Conservation (phyloP, 108 stramenopile species). For the Parietichytrium sp. region DNA sequence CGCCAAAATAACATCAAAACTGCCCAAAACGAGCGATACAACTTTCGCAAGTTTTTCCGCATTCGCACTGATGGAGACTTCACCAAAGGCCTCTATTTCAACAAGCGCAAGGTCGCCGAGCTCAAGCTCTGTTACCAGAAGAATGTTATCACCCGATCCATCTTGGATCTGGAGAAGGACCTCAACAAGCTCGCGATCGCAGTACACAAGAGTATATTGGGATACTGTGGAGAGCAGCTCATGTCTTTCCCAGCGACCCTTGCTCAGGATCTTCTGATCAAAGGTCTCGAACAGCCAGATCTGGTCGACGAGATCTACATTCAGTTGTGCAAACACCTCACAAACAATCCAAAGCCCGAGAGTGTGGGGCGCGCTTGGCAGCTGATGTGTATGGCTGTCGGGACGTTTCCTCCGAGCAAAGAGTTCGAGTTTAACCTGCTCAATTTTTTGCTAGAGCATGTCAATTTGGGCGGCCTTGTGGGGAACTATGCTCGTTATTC, state of each 20-base stretch:
- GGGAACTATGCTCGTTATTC: slow-evolving; percentile 64
- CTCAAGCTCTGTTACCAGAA: slow-evolving; percentile 62
- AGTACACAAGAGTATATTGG: slow-evolving; percentile 65
- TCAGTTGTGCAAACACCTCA: slow-evolving; percentile 66
- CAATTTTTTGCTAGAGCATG: slow-evolving; percentile 64
- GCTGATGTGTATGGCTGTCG: slow-evolving; percentile 70
- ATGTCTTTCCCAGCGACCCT: slow-evolving; percentile 69
- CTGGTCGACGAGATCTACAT: slow-evolving; percentile 67
- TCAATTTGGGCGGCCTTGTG: slow-evolving; percentile 51
- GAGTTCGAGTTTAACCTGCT: slow-evolving; percentile 68
- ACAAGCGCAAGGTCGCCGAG: slow-evolving; percentile 62
- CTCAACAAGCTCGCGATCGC: slow-evolving; percentile 56
- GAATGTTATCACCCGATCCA: slow-evolving; percentile 57
- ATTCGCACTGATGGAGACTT: slow-evolving; percentile 62
- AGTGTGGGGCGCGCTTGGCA: slow-evolving; percentile 64
- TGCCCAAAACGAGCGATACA: slow-evolving; percentile 52
- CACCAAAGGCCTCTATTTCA: slow-evolving; percentile 58
- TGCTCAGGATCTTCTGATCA: slow-evolving; percentile 65
- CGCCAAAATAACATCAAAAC: slow-evolving; percentile 49
- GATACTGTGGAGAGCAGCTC: slow-evolving; percentile 70
- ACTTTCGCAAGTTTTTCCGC: slow-evolving; percentile 59
- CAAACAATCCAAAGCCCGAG: slow-evolving; percentile 63
- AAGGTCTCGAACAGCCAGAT: slow-evolving; percentile 62
- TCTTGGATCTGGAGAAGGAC: slow-evolving; percentile 58
- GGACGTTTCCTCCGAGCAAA: slow-evolving; percentile 63